Evolutionary conservation across 2,329 filamentous ascomycete species (phyloP).

Genomic region (Claviceps pazoutovae): DNA sequence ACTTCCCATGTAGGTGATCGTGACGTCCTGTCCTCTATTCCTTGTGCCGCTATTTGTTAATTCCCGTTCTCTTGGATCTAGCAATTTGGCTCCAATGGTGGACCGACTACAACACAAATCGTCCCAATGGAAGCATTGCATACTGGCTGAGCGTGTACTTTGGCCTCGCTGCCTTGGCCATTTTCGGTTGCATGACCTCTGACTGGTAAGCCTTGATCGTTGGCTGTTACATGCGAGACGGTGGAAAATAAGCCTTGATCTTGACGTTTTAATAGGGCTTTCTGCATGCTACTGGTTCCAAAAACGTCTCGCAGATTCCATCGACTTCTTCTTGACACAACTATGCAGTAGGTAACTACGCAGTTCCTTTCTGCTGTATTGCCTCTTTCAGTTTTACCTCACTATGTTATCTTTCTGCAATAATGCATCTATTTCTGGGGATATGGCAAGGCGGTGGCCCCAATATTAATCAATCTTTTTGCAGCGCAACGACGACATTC

Average conservation of each 20-base stretch:
- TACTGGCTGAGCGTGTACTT: conserved; percentile 12
- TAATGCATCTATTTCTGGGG: too few relatives aligned
- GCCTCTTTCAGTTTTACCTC: background rate
- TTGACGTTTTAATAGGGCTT: conserved; percentile 7
- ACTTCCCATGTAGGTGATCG: conserved; percentile 9
- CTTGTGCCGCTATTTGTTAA: background rate
- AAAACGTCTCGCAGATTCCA: conserved; percentile 12
- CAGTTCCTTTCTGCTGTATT: background rate
- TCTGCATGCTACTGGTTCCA: conserved; percentile 15
- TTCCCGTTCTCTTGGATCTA: background rate
- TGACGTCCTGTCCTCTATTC: too few relatives aligned
- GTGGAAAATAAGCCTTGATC: background rate
- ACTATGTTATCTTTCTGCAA: background rate
- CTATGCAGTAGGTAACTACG: conserved; percentile 12
- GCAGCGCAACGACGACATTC: conserved; percentile 16
- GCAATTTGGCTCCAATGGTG: conserved; percentile 15
- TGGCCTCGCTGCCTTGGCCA: conserved; percentile 6
- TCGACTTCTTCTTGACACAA: conserved; percentile 13
- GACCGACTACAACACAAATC: conserved; percentile 9
- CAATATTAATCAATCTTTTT: background rate
- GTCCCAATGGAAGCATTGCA: conserved; percentile 9
- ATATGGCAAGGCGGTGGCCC: background rate
- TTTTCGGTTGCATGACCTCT: conserved; percentile 7
- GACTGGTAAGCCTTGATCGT: conserved; percentile 6
- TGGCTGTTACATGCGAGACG: background rate